These are phyloP conservation scores for Dentipellis sp. DNA, from an alignment of 768 basidiomycete genomes.

Conservation along the genomic window DNA sequence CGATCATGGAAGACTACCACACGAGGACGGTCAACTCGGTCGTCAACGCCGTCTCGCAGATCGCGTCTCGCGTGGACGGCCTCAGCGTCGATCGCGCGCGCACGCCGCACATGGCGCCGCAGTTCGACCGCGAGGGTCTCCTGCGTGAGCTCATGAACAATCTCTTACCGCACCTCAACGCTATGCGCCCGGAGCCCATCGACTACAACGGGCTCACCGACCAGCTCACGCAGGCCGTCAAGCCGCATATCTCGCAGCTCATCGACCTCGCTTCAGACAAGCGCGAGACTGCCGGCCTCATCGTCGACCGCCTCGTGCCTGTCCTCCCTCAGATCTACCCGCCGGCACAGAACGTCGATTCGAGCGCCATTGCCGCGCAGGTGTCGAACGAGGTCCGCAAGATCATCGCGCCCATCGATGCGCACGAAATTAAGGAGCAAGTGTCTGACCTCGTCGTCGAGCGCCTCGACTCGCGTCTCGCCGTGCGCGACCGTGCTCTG, in stretches of 20 bases:
- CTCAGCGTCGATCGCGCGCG: slow-evolving; percentile 30
- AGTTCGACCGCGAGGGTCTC: slow-evolving; percentile 42
- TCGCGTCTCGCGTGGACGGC: slow-evolving; percentile 49
- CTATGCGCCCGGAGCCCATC: slow-evolving; percentile 54
- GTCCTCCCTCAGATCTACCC: slow-evolving; percentile 39
- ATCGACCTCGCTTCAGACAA: slow-evolving; percentile 87
- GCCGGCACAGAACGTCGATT: slow-evolving; percentile 32
- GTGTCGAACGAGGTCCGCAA: slow-evolving; percentile 62
- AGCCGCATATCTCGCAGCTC: slow-evolving; percentile 81
- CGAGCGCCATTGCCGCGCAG: slow-evolving; percentile 45
- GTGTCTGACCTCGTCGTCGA: slow-evolving; percentile 85
- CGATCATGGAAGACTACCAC: slow-evolving; percentile 48
- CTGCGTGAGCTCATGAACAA: slow-evolving; percentile 50
- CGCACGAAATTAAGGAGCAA: slow-evolving; percentile 83
- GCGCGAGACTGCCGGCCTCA: slow-evolving; percentile 76
- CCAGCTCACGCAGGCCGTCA: slow-evolving; percentile 75
- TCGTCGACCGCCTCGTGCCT: slow-evolving; percentile 64
- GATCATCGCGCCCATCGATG: slow-evolving; percentile 68
- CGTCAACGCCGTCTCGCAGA: slow-evolving; percentile 46
- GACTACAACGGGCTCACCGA: slow-evolving; percentile 74
- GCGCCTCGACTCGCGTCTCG: slow-evolving; percentile 70
- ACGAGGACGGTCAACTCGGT: slow-evolving; percentile 50
- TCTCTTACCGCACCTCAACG: slow-evolving; percentile 50
- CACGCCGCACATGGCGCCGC: slow-evolving; percentile 26
- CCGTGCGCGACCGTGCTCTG: slow-evolving; percentile 64